These are phyloP conservation scores for Herpetospermum pedunculosum DNA, from an alignment of 306 rosid genomes.

Conservation along the genomic window DNA sequence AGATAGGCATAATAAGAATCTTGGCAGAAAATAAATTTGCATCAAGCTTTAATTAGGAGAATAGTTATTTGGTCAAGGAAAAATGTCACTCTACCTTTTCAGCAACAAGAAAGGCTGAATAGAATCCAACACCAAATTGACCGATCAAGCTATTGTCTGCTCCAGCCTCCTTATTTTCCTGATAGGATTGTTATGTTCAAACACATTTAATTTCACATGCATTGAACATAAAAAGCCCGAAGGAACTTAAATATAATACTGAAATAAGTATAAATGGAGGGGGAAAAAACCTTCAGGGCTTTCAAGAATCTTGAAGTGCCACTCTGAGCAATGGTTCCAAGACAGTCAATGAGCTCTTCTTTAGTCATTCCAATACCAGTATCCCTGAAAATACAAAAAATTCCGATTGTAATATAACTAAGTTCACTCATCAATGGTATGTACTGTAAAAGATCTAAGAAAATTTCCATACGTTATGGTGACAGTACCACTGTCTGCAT, in stretches of 20 bases:
- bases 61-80: not conserved
- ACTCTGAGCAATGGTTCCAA: conserved; percentile 99
- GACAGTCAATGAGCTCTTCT: conserved; percentile 90
- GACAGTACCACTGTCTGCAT: conserved; percentile 75
- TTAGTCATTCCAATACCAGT: conserved; percentile 97
- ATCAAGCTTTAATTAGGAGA: not conserved
- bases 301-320: conserved; percentile 95
- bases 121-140: conserved; percentile 98
- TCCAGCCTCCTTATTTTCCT: conserved; percentile 87
- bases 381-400: conserved; percentile 34
- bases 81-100: conserved; percentile 40
- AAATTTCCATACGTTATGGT: conserved; percentile 53
- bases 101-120: conserved; percentile 96
- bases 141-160: conserved; percentile 90
- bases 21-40: not conserved
- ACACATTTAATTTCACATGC: not conserved
- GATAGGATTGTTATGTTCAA: not conserved
- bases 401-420: not conserved
- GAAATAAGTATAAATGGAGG: not conserved
- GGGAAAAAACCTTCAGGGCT: conserved; percentile 66
- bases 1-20: not conserved
- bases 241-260: not conserved
- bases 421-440: not conserved
- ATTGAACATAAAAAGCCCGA: not conserved
- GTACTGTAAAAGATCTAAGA: not conserved